These are phyloP conservation scores for Fonsecaea nubica DNA, from an alignment of 2,329 filamentous ascomycete species.

Conservation along the genomic window DNA sequence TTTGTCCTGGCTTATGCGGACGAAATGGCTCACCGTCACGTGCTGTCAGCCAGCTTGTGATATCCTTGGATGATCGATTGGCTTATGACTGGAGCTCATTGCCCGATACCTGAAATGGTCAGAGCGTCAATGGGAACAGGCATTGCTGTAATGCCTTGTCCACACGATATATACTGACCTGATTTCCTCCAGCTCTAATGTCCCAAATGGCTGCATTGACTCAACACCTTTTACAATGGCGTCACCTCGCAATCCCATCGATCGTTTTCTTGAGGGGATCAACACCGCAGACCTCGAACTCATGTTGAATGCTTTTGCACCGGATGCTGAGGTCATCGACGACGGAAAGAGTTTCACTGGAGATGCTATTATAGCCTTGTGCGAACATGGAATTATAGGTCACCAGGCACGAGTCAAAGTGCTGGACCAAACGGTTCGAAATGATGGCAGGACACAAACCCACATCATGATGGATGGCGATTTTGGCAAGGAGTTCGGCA, in stretches of 20 bases:
- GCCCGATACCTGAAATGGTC: background rate
- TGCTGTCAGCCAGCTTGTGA: slow-evolving; percentile 24
- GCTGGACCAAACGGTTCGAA: slow-evolving; percentile 10
- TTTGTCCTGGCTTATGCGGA: background rate
- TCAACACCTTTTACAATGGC: slow-evolving; percentile 18
- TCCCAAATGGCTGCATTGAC: background rate
- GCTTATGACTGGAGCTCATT: background rate
- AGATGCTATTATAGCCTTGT: slow-evolving; percentile 22
- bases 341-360: slow-evolving; percentile 32
- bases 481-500: slow-evolving; percentile 27
- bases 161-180: slow-evolving; percentile 3
- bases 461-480: slow-evolving; percentile 34
- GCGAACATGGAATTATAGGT: slow-evolving; percentile 28
- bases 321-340: slow-evolving; percentile 30
- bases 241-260: slow-evolving; percentile 15
- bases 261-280: slow-evolving; percentile 26
- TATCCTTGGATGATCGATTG: background rate
- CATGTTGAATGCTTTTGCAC: slow-evolving; percentile 24
- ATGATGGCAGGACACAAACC: slow-evolving; percentile 21
- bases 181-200: background rate
- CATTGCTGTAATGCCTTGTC: background rate
- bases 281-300: slow-evolving; percentile 26
- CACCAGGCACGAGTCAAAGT: slow-evolving; percentile 21
- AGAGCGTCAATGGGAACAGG: slow-evolving; percentile 11
- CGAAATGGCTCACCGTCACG: slow-evolving; percentile 25